Conservation (phyloP, 345 rosid genomes). For the Cardamine occulta region DNA sequence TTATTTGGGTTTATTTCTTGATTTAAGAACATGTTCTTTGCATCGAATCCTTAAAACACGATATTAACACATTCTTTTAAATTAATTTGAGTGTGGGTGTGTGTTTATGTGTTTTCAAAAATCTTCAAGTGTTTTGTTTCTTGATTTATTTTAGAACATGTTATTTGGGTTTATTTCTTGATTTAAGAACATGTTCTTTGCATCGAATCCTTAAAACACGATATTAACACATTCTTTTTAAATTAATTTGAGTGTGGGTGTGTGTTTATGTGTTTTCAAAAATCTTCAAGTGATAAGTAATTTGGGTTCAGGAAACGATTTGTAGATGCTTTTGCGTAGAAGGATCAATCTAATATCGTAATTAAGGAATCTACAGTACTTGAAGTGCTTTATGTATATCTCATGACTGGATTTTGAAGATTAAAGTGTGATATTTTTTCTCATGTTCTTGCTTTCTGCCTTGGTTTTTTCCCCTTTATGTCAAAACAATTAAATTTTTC, state of each 20-base stretch:
- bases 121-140: background rate
- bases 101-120: background rate
- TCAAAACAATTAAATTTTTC: background rate
- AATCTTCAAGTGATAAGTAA: background rate
- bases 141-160: constrained; percentile 8
- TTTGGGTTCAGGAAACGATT: background rate
- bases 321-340: background rate
- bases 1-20: constrained; percentile 7
- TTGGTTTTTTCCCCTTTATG: background rate
- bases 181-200: constrained; percentile 14
- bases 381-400: background rate
- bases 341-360: background rate
- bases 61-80: background rate
- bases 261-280: background rate
- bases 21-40: constrained; percentile 14
- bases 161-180: constrained; percentile 7
- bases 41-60: background rate
- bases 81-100: background rate
- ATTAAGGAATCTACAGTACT: constrained; percentile 4
- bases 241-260: background rate
- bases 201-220: background rate
- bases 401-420: background rate
- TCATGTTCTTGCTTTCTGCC: background rate
- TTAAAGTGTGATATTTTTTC: background rate
- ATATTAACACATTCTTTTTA: background rate